phyloP scores from a whole-genome alignment of 2,329 filamentous ascomycete species.

The Penicillium sp. region DNA sequence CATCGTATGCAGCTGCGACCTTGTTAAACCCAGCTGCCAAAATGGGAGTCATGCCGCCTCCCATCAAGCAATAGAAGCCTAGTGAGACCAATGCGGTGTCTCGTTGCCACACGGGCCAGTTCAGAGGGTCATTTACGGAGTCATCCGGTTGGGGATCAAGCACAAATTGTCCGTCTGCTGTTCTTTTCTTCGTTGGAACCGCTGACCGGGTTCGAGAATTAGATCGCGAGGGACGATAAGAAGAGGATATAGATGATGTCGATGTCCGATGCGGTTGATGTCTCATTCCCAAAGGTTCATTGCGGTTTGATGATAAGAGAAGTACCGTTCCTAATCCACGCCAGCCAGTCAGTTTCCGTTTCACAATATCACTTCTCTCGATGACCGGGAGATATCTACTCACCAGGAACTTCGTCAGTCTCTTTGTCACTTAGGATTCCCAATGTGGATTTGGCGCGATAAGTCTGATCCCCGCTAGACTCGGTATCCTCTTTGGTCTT shows the following conservation, averaged over 20 bases:
- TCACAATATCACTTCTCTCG: not conserved
- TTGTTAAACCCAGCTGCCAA: slow-evolving; percentile 86
- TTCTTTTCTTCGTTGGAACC: slow-evolving; percentile 64
- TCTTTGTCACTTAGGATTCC: slow-evolving; percentile 79
- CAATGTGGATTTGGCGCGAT: slow-evolving; percentile 56
- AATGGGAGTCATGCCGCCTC: slow-evolving; percentile 87
- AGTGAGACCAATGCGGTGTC: slow-evolving; percentile 77
- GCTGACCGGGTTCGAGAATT: slow-evolving; percentile 38
- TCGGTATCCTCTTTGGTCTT: slow-evolving; percentile 5
- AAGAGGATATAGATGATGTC: slow-evolving; percentile 54
- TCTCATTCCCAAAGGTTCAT: slow-evolving; percentile 62
- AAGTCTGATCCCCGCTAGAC: slow-evolving; percentile 21
- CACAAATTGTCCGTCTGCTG: slow-evolving; percentile 77
- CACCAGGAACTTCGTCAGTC: slow-evolving; percentile 86
- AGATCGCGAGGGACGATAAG: slow-evolving; percentile 42
- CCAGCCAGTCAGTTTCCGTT: not conserved
- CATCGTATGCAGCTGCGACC: slow-evolving; percentile 65
- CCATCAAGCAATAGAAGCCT: slow-evolving; percentile 89
- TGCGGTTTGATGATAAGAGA: slow-evolving; percentile 59
- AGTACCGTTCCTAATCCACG: slow-evolving; percentile 57
- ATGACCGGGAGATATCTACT: slow-evolving; percentile 21
- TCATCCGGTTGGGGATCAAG: slow-evolving; percentile 91
- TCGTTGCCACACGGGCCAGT: slow-evolving; percentile 81
- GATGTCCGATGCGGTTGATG: slow-evolving; percentile 63
- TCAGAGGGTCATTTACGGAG: slow-evolving; percentile 84